A percentile compares a stretch with the other conserved stretches of the same genome.
These are phyloP conservation scores for Hypoxylon sp. DNA, from an alignment of 2,329 filamentous ascomycete species.

Conservation along the genomic window DNA sequence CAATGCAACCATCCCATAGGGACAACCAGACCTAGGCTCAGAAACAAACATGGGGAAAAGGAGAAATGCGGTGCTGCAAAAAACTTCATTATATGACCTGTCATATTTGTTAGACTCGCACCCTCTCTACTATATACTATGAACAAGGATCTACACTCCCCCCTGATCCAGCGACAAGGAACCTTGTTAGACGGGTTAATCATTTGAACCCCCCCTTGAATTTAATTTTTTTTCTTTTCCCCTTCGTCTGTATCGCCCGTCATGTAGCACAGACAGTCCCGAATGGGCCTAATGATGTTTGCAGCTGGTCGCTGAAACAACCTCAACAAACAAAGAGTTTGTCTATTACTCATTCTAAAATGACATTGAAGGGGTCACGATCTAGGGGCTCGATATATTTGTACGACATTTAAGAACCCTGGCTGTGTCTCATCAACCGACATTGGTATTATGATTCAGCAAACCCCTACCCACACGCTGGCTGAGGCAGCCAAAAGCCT, in stretches of 20 bases:
- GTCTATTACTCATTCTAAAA: conserved; percentile 35
- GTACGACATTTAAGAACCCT: conserved; percentile 33
- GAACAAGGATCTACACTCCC: conserved; percentile 26
- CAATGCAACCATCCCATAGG: conserved; percentile 30
- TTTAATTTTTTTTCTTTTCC: conserved; percentile 22
- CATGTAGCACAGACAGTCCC: conserved; percentile 38
- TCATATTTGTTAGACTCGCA: conserved; percentile 45
- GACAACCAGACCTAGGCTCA: conserved; percentile 15
- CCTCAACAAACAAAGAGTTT: conserved; percentile 37
- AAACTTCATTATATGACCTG: conserved; percentile 36
- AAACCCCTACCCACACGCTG: conserved; percentile 34
- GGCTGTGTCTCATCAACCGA: conserved; percentile 44
- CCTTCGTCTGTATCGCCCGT: conserved; percentile 8
- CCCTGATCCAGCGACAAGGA: conserved; percentile 25
- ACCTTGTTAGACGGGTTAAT: conserved; percentile 16
- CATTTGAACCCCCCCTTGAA: conserved; percentile 19
- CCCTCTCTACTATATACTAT: conserved; percentile 39
- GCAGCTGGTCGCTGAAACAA: conserved; percentile 43
- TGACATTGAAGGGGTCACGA: conserved; percentile 39
- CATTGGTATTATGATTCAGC: conserved; percentile 27
- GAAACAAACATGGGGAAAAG: conserved; percentile 31
- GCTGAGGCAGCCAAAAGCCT: conserved; percentile 25
- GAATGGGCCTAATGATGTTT: conserved; percentile 36
- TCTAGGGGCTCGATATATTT: conserved; percentile 39
- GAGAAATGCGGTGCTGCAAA: conserved; percentile 25